Conservation (phyloP, 179 eudicot species). For the Silene coronaria region DNA sequence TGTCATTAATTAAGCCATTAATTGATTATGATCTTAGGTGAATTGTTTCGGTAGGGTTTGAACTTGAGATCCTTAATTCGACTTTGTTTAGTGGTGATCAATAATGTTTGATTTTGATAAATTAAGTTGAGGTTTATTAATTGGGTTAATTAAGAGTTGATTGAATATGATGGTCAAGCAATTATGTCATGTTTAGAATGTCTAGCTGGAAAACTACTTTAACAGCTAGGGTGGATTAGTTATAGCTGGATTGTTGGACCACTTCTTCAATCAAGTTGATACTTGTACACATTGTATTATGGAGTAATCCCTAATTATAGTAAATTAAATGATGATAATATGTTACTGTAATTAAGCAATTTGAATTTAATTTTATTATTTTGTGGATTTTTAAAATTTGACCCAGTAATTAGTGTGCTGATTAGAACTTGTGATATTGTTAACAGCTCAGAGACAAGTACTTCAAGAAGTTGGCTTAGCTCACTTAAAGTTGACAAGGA, state of each 20-base stretch:
- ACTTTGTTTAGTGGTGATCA: too few species aligned
- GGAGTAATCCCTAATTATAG: not conserved
- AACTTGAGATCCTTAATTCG: not conserved
- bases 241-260: slow-evolving; percentile 20
- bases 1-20: too few species aligned
- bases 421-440: slow-evolving; percentile 18
- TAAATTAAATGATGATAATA: not conserved
- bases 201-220: slow-evolving; percentile 15
- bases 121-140: not conserved
- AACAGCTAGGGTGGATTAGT: slow-evolving; percentile 12
- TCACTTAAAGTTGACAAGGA: slow-evolving; percentile 27
- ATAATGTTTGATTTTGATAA: not conserved
- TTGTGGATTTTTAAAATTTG: not conserved
- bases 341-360: slow-evolving; percentile 1
- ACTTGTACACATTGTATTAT: not conserved
- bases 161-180: not conserved
- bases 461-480: slow-evolving; percentile 52
- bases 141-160: not conserved
- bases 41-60: not conserved
- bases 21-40: not conserved
- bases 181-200: slow-evolving; percentile 1
- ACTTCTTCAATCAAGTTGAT: not conserved
- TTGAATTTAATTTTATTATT: not conserved
- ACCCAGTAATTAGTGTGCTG: slow-evolving; percentile 4
- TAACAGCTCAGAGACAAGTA: slow-evolving; percentile 67